A percentile compares a stretch with the other conserved stretches of the same genome.
phyloP scores from a whole-genome alignment of 2,329 filamentous ascomycete species.

The Fusarium oxysporum region DNA sequence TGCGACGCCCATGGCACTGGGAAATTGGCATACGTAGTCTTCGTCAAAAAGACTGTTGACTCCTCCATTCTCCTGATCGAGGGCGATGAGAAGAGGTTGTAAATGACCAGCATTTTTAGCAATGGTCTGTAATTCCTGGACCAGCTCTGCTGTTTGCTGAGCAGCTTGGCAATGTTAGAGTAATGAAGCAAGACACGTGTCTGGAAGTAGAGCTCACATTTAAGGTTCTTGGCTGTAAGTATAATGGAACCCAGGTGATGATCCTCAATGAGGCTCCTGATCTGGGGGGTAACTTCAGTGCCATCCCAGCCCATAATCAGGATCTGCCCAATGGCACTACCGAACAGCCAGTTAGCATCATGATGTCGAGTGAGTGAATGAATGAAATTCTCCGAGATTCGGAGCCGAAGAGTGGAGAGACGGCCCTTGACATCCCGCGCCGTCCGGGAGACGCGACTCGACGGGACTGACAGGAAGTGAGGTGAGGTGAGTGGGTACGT shows the following conservation, averaged over 20 bases:
- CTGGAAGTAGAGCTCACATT: conserved; percentile 66
- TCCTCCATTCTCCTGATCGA: conserved; percentile 98
- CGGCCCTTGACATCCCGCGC: conserved; percentile 7
- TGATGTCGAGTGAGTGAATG: not conserved
- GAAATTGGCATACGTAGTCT: conserved; percentile 95
- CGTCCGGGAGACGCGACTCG: conserved; percentile 9
- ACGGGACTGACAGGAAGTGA: conserved; percentile 7
- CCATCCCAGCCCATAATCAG: conserved; percentile 90
- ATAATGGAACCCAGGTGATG: conserved; percentile 91
- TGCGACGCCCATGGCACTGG: conserved; percentile 96
- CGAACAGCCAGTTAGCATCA: conserved; percentile 45
- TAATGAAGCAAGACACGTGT: conserved; percentile 32
- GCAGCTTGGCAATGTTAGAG: conserved; percentile 71
- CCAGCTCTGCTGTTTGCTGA: conserved; percentile 86
- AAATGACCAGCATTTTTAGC: conserved; percentile 91
- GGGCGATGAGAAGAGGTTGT: conserved; percentile 86
- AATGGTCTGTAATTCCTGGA: conserved; percentile 92
- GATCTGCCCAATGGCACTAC: conserved; percentile 78
- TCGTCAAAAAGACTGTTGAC: conserved; percentile 98
- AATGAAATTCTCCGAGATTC: conserved; percentile 22
- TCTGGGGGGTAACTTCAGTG: conserved; percentile 84
- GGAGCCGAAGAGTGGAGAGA: conserved; percentile 39
- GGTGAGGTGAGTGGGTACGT: conserved; percentile 52
- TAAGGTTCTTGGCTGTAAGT: conserved; percentile 85
- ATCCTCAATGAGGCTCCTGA: conserved; percentile 81